Percentiles rank a stretch among this genome's conserved stretches.
Evolutionary conservation across 176 grass and related monocot species (phyloP).

Genomic region (Avena eriantha): DNA sequence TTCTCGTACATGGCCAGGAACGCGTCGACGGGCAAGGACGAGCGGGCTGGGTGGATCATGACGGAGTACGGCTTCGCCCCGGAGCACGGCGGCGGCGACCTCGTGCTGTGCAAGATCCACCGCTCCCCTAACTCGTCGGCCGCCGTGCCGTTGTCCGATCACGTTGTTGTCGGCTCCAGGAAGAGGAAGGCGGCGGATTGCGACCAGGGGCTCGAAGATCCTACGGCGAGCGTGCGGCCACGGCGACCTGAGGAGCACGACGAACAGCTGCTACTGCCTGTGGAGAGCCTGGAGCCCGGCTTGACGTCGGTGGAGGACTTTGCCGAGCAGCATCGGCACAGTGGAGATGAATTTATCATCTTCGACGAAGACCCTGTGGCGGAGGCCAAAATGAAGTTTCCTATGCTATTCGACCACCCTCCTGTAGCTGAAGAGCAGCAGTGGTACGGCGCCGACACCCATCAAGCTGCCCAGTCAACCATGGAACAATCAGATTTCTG

Average conservation of each 20-base stretch:
- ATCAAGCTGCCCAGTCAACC: neutral
- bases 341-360: no score
- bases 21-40: neutral
- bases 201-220: neutral
- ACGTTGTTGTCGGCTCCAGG: neutral
- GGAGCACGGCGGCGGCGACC: neutral
- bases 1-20: neutral
- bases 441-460: neutral
- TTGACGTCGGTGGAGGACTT: neutral
- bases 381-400: no score
- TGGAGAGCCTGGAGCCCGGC: neutral
- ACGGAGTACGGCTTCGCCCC: neutral
- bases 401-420: no score
- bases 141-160: neutral
- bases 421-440: no score
- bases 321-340: no score
- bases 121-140: neutral
- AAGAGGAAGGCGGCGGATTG: neutral
- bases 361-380: neutral
- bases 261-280: neutral
- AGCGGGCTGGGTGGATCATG: neutral
- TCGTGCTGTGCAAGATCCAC: constrained; percentile 1
- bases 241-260: neutral
- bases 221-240: neutral
- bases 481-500: neutral